Conservation (phyloP, 257 asterid genomes). For the Asclepias syriaca region DNA sequence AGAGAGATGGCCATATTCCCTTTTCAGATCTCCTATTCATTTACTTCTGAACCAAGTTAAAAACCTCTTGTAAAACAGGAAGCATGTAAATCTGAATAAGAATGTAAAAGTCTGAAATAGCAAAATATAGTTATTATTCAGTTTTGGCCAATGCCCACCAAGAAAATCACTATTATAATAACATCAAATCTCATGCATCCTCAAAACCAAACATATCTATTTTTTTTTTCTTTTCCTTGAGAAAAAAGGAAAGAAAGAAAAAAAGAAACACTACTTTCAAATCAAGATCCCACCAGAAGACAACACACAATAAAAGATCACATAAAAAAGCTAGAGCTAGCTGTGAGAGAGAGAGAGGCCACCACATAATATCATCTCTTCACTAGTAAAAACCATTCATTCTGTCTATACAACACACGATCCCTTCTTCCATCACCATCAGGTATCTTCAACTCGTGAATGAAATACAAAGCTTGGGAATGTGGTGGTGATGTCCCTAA, state of each 20-base stretch:
- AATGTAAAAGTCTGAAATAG: no score
- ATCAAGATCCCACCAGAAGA: neutral
- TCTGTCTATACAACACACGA: neutral
- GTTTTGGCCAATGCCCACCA: no score
- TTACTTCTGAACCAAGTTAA: no score
- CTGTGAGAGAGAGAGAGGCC: neutral
- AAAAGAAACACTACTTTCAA: neutral
- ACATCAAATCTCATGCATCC: no score
- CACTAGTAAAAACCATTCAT: neutral
- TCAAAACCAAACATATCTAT: no score
- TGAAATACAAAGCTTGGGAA: constrained; percentile 95
- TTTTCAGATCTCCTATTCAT: no score
- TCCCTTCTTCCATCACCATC: constrained; percentile 17
- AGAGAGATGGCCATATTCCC: no score
- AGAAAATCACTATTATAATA: no score
- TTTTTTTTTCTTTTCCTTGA: no score
- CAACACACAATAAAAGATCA: neutral
- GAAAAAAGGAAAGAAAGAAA: neutral
- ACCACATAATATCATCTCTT: neutral
- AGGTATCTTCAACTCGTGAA: constrained; percentile 92
- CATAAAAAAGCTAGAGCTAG: neutral
- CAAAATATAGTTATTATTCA: no score
- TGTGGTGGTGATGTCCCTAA: constrained; percentile 69
- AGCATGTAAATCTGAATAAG: no score
- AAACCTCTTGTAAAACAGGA: no score